phyloP scores from a whole-genome alignment of 768 basidiomycete genomes.

The Chiua virens region DNA sequence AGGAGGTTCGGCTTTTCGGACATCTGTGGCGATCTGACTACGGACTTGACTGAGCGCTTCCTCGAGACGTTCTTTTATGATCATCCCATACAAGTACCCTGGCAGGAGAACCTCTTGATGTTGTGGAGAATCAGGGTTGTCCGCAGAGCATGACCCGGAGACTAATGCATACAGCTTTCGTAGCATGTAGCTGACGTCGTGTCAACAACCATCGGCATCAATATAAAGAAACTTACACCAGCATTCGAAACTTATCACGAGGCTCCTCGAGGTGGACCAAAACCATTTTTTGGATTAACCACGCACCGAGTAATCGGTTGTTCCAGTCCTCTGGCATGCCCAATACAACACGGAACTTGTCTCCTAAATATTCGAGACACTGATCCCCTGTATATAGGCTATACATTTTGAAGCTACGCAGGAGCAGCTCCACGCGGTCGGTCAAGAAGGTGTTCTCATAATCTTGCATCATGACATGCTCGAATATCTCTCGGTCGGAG shows the following conservation, averaged over 20 bases:
- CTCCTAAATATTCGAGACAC: constrained; percentile 92
- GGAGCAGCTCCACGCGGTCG: constrained; percentile 90
- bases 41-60: constrained; percentile 79
- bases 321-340: constrained; percentile 92
- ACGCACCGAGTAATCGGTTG: constrained; percentile 76
- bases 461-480: constrained; percentile 95
- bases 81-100: constrained; percentile 91
- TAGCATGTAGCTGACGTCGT: constrained; percentile 82
- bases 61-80: constrained; percentile 96
- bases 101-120: constrained; percentile 97
- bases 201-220: constrained; percentile 5
- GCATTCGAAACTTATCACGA: constrained; percentile 92
- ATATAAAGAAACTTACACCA: constrained; percentile 55
- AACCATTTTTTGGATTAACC: constrained; percentile 81
- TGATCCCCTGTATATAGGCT: constrained; percentile 83
- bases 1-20: constrained; percentile 67
- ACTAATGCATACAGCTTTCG: constrained; percentile 92
- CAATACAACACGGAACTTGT: constrained; percentile 93
- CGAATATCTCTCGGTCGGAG: constrained; percentile 95
- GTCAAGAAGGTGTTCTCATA: constrained; percentile 97
- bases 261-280: constrained; percentile 87
- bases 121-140: constrained; percentile 98
- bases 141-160: constrained; percentile 84
- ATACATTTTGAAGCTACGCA: constrained; percentile 95
- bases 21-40: constrained; percentile 66